Conservation (phyloP, 2,329 filamentous ascomycete species). For the Alternaria burnsii region DNA sequence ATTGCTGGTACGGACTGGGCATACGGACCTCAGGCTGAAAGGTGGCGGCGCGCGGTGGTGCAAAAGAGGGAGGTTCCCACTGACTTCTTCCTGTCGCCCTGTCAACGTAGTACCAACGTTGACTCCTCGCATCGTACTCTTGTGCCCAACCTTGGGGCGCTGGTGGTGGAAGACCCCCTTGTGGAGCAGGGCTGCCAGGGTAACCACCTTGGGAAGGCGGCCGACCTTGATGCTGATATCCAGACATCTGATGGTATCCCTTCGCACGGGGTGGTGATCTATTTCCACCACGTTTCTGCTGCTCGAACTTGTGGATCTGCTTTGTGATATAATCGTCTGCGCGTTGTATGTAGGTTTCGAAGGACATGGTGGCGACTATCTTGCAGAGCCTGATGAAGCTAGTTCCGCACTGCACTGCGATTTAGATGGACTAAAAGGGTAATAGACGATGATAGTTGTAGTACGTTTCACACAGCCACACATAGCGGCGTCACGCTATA, state of each 20-base stretch:
- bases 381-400: not conserved
- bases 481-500: conserved; percentile 8
- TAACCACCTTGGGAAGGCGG: conserved; percentile 10
- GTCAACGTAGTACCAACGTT: conserved; percentile 72
- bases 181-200: conserved; percentile 11
- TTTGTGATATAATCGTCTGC: conserved; percentile 28
- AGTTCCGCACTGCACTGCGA: not conserved
- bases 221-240: conserved; percentile 2
- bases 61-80: conserved; percentile 60
- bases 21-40: conserved; percentile 10
- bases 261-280: conserved; percentile 15
- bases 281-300: conserved; percentile 19
- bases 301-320: conserved; percentile 30
- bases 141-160: conserved; percentile 63
- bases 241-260: conserved; percentile 17
- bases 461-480: conserved; percentile 17
- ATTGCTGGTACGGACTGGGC: conserved; percentile 6
- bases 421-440: not conserved
- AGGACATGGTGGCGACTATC: conserved; percentile 14
- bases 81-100: conserved; percentile 66
- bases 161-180: conserved; percentile 23
- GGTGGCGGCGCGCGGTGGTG: conserved; percentile 1
- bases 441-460: not conserved
- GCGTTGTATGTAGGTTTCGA: conserved; percentile 26
- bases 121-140: conserved; percentile 67